Conservation (phyloP, 1,284 basidiomycete genomes). For the Polyporus tsugae region DNA sequence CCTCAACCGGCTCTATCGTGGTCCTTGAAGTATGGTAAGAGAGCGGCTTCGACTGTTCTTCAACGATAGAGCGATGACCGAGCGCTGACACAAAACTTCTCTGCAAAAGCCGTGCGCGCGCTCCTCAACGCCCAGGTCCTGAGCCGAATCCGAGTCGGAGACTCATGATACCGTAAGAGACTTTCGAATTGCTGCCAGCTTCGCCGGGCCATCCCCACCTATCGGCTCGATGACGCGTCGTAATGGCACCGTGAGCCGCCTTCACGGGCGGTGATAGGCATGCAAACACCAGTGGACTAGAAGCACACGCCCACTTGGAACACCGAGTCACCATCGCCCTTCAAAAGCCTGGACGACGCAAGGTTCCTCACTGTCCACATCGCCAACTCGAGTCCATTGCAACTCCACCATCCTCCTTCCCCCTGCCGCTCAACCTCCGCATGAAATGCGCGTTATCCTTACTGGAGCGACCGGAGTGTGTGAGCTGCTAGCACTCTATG, state of each 20-base stretch:
- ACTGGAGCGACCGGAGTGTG: neutral
- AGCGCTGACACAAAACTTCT: too few relatives aligned
- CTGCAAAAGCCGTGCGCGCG: neutral
- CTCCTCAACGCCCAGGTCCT: too few relatives aligned
- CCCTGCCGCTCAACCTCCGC: neutral
- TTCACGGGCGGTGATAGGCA: neutral
- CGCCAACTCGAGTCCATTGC: neutral
- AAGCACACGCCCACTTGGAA: neutral
- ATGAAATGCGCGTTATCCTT: neutral
- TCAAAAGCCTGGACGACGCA: neutral
- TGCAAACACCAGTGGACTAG: neutral
- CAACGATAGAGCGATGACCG: too few relatives aligned
- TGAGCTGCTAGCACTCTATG: neutral
- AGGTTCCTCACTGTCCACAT: neutral
- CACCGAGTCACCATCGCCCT: neutral
- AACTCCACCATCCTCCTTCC: neutral
- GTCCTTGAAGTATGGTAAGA: too few relatives aligned
- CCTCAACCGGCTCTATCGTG: too few relatives aligned
- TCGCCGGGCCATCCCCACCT: neutral
- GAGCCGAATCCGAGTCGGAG: neutral
- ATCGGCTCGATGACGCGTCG: slow-evolving; percentile 3
- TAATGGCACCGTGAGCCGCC: neutral
- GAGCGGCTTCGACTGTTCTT: too few relatives aligned
- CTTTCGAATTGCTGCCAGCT: neutral
- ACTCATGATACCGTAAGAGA: neutral